These are phyloP conservation scores for Pyrenopolyporus hunteri DNA, from an alignment of 495 filamentous ascomycete genomes.

Conservation along the genomic window DNA sequence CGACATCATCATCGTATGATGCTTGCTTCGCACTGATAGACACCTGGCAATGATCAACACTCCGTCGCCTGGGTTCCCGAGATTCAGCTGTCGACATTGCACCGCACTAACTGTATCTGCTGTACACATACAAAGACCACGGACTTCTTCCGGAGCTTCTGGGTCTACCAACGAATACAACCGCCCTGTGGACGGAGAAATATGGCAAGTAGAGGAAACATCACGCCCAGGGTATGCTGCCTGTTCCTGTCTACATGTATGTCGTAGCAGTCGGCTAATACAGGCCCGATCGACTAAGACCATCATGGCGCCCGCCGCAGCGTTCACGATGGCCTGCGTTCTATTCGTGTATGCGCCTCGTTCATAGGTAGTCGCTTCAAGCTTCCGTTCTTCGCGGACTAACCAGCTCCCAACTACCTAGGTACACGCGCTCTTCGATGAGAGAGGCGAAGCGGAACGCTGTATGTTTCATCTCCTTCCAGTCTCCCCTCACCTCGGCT, in stretches of 20 bases:
- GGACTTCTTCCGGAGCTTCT: too few species aligned
- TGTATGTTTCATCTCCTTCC: slow-evolving; percentile 34
- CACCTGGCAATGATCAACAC: slow-evolving; percentile 3
- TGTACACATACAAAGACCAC: too few species aligned
- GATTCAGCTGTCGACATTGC: not conserved
- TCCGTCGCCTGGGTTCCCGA: not conserved
- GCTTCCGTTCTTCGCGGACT: not conserved
- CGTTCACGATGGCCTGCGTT: slow-evolving; percentile 56
- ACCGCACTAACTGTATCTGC: not conserved
- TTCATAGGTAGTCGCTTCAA: not conserved
- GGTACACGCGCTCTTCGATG: slow-evolving; percentile 51
- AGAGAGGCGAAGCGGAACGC: slow-evolving; percentile 53
- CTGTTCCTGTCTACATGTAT: not conserved
- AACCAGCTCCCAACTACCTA: slow-evolving; percentile 15
- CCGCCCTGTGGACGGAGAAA: not conserved
- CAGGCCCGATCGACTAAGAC: slow-evolving; percentile 40
- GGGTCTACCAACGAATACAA: not conserved
- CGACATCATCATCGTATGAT: slow-evolving; percentile 28
- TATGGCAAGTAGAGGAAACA: slow-evolving; percentile 30
- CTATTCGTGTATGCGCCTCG: slow-evolving; percentile 44
- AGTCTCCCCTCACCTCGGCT: not conserved
- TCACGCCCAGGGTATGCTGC: slow-evolving; percentile 27
- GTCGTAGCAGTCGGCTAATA: slow-evolving; percentile 6
- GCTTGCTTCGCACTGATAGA: not conserved
- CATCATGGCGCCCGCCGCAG: slow-evolving; percentile 52